Conservation (phyloP, 2,329 filamentous ascomycete species). For the Fusarium abutilonis region DNA sequence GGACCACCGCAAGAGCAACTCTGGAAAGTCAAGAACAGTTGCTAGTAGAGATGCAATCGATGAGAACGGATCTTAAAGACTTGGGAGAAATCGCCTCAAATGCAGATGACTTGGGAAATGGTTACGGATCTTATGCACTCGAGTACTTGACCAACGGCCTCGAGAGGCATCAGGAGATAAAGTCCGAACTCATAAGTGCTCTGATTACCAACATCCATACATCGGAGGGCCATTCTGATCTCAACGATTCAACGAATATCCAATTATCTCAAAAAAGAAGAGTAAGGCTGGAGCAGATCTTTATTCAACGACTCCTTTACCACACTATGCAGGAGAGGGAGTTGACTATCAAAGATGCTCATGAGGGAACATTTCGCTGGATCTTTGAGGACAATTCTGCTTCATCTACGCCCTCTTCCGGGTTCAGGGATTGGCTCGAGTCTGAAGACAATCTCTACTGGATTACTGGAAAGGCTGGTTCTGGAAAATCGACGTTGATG, state of each 20-base stretch:
- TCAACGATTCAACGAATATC: not conserved
- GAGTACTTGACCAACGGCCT: conserved; percentile 3
- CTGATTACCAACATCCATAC: conserved; percentile 3
- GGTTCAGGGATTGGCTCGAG: conserved; percentile 20
- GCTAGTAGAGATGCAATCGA: not conserved
- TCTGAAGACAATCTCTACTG: conserved; percentile 9
- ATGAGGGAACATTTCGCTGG: conserved; percentile 22
- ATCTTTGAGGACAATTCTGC: not conserved
- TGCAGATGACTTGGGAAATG: not conserved
- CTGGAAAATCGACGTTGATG: conserved; percentile 9
- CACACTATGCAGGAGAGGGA: conserved; percentile 23
- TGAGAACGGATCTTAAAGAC: not conserved
- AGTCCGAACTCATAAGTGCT: not conserved
- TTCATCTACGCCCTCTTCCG: not conserved
- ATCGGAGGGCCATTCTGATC: not conserved
- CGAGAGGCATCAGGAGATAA: not conserved
- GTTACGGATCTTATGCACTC: not conserved
- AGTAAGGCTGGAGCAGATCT: not conserved
- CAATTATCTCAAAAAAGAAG: not conserved
- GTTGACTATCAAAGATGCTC: conserved; percentile 11
- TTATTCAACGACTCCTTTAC: conserved; percentile 13
- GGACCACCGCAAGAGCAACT: not conserved
- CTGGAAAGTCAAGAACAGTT: conserved; percentile 2
- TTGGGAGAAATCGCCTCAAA: not conserved
- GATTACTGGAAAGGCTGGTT: conserved; percentile 27